A percentile compares a stretch with the other conserved stretches of the same genome.
Evolutionary conservation across 371 early-diverging fungal species (phyloP).

Genomic region (Mucor mucedo): DNA sequence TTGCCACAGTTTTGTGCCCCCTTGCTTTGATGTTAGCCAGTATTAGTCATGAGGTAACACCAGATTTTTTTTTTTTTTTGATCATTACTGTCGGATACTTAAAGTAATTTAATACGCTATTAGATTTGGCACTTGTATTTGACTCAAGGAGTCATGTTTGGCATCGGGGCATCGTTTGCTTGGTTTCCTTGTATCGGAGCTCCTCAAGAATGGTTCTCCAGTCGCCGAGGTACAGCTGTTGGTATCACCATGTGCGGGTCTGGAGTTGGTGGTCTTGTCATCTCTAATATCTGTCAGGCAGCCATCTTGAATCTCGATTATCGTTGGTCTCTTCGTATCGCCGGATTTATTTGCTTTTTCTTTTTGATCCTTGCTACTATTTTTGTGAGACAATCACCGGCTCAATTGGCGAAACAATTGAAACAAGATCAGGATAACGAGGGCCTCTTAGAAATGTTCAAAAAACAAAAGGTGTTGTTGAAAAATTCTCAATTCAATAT

Average conservation of each 20-base stretch:
- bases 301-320: constrained; percentile 26
- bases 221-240: constrained; percentile 67
- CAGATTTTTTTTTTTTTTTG: constrained; percentile 20
- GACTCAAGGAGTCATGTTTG: constrained; percentile 70
- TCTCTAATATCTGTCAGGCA: constrained; percentile 63
- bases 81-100: neutral
- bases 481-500: constrained; percentile 24
- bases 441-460: constrained; percentile 18
- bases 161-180: constrained; percentile 63
- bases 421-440: constrained; percentile 25
- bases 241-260: constrained; percentile 77
- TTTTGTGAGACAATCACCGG: constrained; percentile 52
- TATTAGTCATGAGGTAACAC: constrained; percentile 46
- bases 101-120: neutral
- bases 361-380: constrained; percentile 50
- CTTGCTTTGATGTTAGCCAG: constrained; percentile 67
- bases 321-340: constrained; percentile 40
- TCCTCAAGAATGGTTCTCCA: constrained; percentile 71
- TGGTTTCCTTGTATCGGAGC: constrained; percentile 39
- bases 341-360: constrained; percentile 60
- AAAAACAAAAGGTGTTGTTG: constrained; percentile 28
- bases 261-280: constrained; percentile 75
- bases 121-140: constrained; percentile 67
- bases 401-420: constrained; percentile 34
- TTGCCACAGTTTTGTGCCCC: constrained; percentile 55